phyloP scores from a whole-genome alignment of 73 alveolate species.

The Tetrahymena thermophila region DNA sequence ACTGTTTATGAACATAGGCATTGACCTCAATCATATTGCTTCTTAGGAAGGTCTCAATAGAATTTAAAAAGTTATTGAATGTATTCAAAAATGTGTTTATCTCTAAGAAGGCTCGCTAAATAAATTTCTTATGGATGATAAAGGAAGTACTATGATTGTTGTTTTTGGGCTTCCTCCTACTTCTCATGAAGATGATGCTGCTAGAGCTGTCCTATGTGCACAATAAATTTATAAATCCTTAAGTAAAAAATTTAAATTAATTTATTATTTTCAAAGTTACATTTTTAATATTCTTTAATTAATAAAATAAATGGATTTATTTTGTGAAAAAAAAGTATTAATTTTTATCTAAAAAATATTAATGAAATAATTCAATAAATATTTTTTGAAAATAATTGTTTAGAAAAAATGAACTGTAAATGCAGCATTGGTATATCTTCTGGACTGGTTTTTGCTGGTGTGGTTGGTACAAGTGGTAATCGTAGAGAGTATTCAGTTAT shows the following conservation, averaged over 20 bases:
- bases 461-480: slow-evolving; percentile 86
- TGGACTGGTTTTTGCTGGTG: slow-evolving; percentile 89
- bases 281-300: too few species aligned
- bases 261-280: too few species aligned
- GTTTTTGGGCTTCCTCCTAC: slow-evolving; percentile 93
- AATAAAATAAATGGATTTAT: too few species aligned
- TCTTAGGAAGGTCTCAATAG: slow-evolving; percentile 66
- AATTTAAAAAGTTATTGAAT: slow-evolving; percentile 58
- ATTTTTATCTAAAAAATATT: too few species aligned
- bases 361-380: too few species aligned
- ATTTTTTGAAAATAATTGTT: too few species aligned
- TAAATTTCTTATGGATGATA: slow-evolving; percentile 89
- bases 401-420: slow-evolving; percentile 59
- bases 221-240: slow-evolving; percentile 49
- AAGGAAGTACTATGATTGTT: slow-evolving; percentile 70
- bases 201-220: slow-evolving; percentile 82
- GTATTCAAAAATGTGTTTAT: slow-evolving; percentile 76
- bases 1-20: slow-evolving; percentile 77
- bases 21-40: slow-evolving; percentile 68
- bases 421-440: slow-evolving; percentile 81
- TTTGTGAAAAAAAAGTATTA: too few species aligned
- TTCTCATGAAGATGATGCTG: slow-evolving; percentile 87
- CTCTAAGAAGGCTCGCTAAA: slow-evolving; percentile 82
- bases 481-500: slow-evolving; percentile 87
- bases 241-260: background rate